A percentile compares a stretch with the other conserved stretches of the same genome.
Evolutionary conservation across 768 basidiomycete species (phyloP).

Genomic region (Boletellus ananas): DNA sequence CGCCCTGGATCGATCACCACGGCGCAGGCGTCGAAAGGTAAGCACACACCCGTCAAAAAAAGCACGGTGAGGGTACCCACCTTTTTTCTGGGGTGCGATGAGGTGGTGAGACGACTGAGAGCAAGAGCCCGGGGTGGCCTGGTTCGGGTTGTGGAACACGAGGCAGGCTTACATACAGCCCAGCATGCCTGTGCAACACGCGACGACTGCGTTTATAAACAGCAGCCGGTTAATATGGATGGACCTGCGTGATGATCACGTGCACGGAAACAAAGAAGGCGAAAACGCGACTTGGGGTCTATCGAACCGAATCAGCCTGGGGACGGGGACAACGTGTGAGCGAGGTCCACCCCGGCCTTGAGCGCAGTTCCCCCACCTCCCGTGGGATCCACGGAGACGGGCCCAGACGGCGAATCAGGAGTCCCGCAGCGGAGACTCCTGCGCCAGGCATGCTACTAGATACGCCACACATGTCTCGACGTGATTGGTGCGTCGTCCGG

Average conservation of each 20-base stretch:
- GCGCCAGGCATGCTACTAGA: too few relatives aligned
- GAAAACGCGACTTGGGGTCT: too few relatives aligned
- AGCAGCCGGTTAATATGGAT: conserved; percentile 1
- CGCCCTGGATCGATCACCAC: not conserved
- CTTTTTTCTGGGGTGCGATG: conserved; percentile 24
- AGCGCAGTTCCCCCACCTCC: not conserved
- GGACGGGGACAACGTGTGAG: not conserved
- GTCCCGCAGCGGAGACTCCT: not conserved
- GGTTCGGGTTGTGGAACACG: conserved; percentile 27
- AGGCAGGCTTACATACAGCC: conserved; percentile 28
- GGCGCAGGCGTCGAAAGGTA: not conserved
- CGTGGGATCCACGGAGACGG: not conserved
- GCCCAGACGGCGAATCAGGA: not conserved
- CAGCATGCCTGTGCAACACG: conserved; percentile 9
- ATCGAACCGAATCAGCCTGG: too few relatives aligned
- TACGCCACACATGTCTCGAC: too few relatives aligned
- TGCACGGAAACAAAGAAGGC: conserved; percentile 5
- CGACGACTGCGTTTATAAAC: not conserved
- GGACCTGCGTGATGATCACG: conserved; percentile 21
- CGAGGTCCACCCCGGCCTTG: not conserved
- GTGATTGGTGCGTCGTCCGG: too few relatives aligned
- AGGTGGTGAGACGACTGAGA: conserved; percentile 21
- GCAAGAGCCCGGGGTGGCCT: conserved; percentile 19
- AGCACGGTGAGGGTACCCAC: conserved; percentile 11
- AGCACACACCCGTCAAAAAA: not conserved